Evolutionary conservation across 768 basidiomycete genomes (phyloP).

Genomic region (Leccinum uliginosum): DNA sequence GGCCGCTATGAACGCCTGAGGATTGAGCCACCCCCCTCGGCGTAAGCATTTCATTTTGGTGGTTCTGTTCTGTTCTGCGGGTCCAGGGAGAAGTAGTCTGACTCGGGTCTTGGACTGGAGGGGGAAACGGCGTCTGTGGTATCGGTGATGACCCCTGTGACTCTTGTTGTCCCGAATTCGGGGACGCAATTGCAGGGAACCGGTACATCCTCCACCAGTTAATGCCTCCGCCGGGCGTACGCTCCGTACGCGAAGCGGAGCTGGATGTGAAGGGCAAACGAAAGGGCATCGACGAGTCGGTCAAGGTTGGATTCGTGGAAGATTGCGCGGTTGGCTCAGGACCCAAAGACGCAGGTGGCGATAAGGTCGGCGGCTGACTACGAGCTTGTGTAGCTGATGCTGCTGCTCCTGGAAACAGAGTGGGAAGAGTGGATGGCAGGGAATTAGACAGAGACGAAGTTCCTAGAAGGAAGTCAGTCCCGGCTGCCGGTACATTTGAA

Average conservation of each 20-base stretch:
- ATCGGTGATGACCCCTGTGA: conserved; percentile 13
- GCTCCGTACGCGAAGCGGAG: conserved; percentile 35
- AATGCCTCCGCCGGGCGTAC: conserved; percentile 42
- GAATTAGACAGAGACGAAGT: conserved; percentile 7
- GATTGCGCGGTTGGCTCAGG: conserved; percentile 1
- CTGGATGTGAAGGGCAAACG: conserved; percentile 27
- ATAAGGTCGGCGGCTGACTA: conserved; percentile 2
- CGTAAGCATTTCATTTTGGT: conserved; percentile 19
- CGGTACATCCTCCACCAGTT: conserved; percentile 85
- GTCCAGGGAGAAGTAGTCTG: conserved; percentile 16
- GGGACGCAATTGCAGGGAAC: conserved; percentile 65
- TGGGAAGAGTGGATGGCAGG: conserved; percentile 6
- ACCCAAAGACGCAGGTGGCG: conserved; percentile 1
- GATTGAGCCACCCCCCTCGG: conserved; percentile 13
- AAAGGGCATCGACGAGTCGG: conserved; percentile 28
- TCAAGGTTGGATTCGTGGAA: conserved; percentile 4
- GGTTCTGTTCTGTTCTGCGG: conserved; percentile 12
- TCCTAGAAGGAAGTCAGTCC: conserved; percentile 12
- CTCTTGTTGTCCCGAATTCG: conserved; percentile 21
- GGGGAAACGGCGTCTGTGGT: conserved; percentile 25
- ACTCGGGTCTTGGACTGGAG: conserved; percentile 19
- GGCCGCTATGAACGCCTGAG: conserved; percentile 17
- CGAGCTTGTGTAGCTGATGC: neutral
- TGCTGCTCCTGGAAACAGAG: conserved; percentile 5
- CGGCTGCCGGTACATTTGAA: conserved; percentile 21